phyloP scores from a whole-genome alignment of 2,329 filamentous ascomycete genomes.

The Sporothrix dimorphospora region DNA sequence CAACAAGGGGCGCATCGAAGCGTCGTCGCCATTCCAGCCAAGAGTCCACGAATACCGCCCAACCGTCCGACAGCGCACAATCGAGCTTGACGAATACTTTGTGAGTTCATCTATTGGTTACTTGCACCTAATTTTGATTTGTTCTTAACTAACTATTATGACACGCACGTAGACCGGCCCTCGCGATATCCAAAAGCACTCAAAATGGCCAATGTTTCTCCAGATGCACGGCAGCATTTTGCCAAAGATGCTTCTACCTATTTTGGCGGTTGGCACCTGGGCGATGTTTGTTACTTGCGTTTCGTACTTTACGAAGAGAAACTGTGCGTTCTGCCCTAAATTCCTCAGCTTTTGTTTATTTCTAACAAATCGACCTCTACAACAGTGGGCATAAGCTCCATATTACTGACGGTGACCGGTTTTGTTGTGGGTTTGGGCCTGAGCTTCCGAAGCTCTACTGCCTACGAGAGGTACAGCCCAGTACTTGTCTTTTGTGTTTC shows the following conservation, averaged over 20 bases:
- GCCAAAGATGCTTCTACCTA: conserved; percentile 74
- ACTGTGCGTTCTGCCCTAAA: conserved; percentile 26
- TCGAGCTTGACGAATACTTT: conserved; percentile 53
- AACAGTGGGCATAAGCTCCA: conserved; percentile 59
- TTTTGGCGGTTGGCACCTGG: conserved; percentile 67
- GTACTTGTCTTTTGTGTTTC: conserved; percentile 29
- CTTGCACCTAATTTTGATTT: neutral
- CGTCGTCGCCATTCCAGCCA: conserved; percentile 38
- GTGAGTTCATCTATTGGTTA: conserved; percentile 37
- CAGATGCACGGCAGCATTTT: conserved; percentile 73
- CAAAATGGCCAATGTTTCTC: conserved; percentile 77
- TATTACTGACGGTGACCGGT: conserved; percentile 81
- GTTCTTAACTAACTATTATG: conserved; percentile 31
- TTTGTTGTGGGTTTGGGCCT: conserved; percentile 80
- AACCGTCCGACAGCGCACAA: conserved; percentile 40
- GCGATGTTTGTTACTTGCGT: conserved; percentile 62
- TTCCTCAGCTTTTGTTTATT: neutral
- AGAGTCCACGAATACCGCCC: conserved; percentile 38
- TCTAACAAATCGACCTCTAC: conserved; percentile 37
- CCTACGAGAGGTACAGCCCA: conserved; percentile 78
- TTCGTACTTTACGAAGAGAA: conserved; percentile 36
- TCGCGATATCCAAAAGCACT: conserved; percentile 68
- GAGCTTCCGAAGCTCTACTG: conserved; percentile 76
- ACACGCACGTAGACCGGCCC: conserved; percentile 58
- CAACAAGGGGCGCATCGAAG: conserved; percentile 28